Conservation (phyloP, 2,329 filamentous ascomycete genomes). For the Colletotrichum godetiae region DNA sequence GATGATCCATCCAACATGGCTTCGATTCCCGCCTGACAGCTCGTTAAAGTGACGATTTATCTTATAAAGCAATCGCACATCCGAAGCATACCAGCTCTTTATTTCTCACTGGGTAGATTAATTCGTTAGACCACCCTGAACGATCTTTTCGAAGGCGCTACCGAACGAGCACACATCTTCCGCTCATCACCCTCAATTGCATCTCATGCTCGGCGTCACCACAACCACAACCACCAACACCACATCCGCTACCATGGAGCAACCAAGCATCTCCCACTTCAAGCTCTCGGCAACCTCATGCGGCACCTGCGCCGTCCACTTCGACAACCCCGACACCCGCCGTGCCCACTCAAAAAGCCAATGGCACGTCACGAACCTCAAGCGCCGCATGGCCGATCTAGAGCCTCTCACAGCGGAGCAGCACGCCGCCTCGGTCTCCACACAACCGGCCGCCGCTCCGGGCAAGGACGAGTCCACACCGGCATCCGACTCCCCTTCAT, state of each 20-base stretch:
- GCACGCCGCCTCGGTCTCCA: neutral
- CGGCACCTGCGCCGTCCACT: conserved; percentile 27
- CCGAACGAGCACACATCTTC: too few species aligned
- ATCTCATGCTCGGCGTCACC: neutral
- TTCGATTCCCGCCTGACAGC: neutral
- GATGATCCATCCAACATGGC: neutral
- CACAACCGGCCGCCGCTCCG: neutral
- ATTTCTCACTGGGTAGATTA: neutral
- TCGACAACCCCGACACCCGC: conserved; percentile 21
- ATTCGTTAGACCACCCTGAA: neutral
- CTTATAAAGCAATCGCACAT: neutral
- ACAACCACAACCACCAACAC: neutral
- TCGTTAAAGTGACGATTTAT: too few species aligned
- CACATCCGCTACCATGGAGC: conserved; percentile 10
- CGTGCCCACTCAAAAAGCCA: conserved; percentile 30
- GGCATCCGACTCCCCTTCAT: conserved; percentile 1
- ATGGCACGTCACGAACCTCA: conserved; percentile 33
- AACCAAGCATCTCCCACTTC: conserved; percentile 12
- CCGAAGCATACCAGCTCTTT: neutral
- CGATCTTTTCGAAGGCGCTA: too few species aligned
- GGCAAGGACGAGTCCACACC: neutral
- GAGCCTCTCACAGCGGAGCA: conserved; percentile 24
- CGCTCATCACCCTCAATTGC: neutral
- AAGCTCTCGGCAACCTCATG: conserved; percentile 29
- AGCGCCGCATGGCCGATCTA: conserved; percentile 25